Evolutionary conservation across 305 asterid genomes (phyloP), one percentile per base, ranked within the genome.

Genomic region (Fraxinus dipetala): DNA sequence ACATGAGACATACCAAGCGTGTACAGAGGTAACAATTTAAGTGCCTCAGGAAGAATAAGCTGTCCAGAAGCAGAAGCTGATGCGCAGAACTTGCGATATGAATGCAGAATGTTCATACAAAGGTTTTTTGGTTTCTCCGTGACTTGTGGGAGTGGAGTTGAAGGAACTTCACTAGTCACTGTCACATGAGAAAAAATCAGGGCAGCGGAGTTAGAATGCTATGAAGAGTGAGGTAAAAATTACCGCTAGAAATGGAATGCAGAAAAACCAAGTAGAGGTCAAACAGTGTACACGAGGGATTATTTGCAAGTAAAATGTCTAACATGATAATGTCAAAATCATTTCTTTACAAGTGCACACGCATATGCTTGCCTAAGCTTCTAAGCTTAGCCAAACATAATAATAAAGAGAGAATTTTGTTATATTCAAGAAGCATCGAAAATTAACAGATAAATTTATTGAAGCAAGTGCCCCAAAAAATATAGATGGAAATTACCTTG

Each of bases 41-140:
- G 98, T 69, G 97, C 97, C 90, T 92, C 98, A 1, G 98, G 97
- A 85, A 94, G 87, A 84, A 92, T 89, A 83, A 93, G 95, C 74
- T 94, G 97, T 61, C 97, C 97, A 22, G 95, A 82, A 14, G 98
- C 91, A 32, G 98, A 89, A 24, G 89, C 97, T 4, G 97, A 90
- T 61, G 97, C 94, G 87, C 97, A 94, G 85, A 89, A 91, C 85
- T 92, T 95, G 78, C 96, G 91, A 81, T 94, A 93, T 0, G 98
- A 91, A 83, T 89, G 89, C 81, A 93, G 86, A 82, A 94, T 92
- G 88, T 89, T 93, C 85, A 90, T 90, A 89, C 97, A 90, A 85
- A 85, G 88, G 89, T 84, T 91, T 77, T 92, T 91, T 72, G 90
- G 92, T 75, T 91, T 95, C 84, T 94, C 97, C 82, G 90, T 87